Conservation (phyloP, 164 flowering plant genomes). For the Stephania japonica region DNA sequence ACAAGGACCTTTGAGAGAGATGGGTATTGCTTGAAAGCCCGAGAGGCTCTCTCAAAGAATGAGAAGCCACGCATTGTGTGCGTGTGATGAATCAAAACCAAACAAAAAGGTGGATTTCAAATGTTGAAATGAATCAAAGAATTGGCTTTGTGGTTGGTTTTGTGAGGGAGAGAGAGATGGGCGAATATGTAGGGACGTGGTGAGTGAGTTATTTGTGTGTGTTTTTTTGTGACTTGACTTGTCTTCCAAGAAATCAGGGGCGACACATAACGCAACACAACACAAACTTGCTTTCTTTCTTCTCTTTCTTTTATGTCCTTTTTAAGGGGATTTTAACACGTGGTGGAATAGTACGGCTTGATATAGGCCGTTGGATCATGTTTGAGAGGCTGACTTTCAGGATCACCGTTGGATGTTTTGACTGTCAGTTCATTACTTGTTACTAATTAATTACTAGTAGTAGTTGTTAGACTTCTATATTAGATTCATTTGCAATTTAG, state of each 20-base stretch:
- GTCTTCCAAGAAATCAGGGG: not conserved
- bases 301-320: not conserved
- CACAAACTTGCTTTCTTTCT: not conserved
- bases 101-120: no score
- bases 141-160: not conserved
- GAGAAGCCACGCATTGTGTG: conserved; percentile 23
- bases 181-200: no score
- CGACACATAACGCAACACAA: no score
- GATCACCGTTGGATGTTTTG: not conserved
- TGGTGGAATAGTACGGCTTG: not conserved
- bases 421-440: no score
- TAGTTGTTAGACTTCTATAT: no score
- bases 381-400: not conserved
- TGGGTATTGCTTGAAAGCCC: conserved; percentile 27
- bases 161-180: not conserved
- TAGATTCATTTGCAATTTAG: no score
- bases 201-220: not conserved
- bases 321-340: not conserved
- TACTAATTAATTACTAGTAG: no score
- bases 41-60: conserved; percentile 36
- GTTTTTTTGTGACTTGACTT: not conserved
- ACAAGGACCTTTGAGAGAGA: conserved; percentile 35
- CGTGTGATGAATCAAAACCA: not conserved
- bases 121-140: no score
- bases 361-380: not conserved